phyloP scores from a whole-genome alignment of 2,329 filamentous ascomycete species.

The Tolypocladium sp. region DNA sequence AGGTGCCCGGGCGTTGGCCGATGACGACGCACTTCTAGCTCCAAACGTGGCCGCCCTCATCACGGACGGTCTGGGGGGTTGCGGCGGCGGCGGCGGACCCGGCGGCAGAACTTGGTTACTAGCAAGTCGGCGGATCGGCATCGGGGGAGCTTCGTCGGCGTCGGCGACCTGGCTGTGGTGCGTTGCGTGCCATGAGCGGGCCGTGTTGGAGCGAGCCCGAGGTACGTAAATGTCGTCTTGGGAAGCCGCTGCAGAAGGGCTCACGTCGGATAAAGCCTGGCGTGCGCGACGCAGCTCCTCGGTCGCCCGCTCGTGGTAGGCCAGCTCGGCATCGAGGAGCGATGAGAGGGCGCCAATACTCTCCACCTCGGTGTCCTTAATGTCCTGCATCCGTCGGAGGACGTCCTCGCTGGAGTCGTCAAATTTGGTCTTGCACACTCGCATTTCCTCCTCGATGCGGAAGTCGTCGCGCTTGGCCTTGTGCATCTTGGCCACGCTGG shows the following conservation, averaged over 20 bases:
- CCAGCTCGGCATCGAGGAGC: conserved; percentile 82
- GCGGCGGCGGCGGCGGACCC: conserved; percentile 19
- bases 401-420: conserved; percentile 94
- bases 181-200: conserved; percentile 34
- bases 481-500: conserved; percentile 80
- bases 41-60: conserved; percentile 31
- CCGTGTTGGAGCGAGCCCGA: conserved; percentile 39
- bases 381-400: conserved; percentile 85
- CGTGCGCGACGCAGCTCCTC: conserved; percentile 62
- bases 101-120: conserved; percentile 16
- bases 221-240: conserved; percentile 11
- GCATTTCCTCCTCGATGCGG: conserved; percentile 83
- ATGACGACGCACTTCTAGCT: conserved; percentile 10
- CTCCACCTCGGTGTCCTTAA: conserved; percentile 84
- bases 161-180: conserved; percentile 18
- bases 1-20: conserved; percentile 18
- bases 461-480: conserved; percentile 94
- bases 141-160: conserved; percentile 12
- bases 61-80: conserved; percentile 26
- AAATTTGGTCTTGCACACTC: conserved; percentile 87
- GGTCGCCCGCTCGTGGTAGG: conserved; percentile 83
- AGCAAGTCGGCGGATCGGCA: conserved; percentile 29
- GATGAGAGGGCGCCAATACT: conserved; percentile 68
- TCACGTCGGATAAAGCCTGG: conserved; percentile 31
- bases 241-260: conserved; percentile 4